Percentiles rank a stretch among this genome's conserved stretches.
Conservation (phyloP, 2,329 filamentous ascomycete genomes). For the Alternaria gaisen region DNA sequence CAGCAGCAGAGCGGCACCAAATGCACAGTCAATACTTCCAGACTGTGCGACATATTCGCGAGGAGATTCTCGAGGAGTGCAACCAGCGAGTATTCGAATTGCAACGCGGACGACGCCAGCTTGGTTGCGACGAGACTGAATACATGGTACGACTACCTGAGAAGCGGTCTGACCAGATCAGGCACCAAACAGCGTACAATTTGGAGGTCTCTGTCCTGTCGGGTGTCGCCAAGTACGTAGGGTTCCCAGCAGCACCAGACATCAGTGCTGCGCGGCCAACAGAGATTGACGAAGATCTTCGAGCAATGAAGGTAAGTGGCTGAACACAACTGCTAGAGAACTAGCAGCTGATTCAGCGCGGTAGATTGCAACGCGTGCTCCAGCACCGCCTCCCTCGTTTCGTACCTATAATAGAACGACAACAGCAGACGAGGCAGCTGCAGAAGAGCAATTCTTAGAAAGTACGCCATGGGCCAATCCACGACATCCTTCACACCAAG, state of each 20-base stretch:
- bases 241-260: slow-evolving; percentile 93
- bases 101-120: slow-evolving; percentile 83
- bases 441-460: slow-evolving; percentile 86
- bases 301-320: slow-evolving; percentile 82
- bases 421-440: slow-evolving; percentile 64
- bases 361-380: slow-evolving; percentile 47
- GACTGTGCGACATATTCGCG: slow-evolving; percentile 80
- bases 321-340: slow-evolving; percentile 20
- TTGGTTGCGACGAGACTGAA: slow-evolving; percentile 79
- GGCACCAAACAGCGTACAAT: slow-evolving; percentile 90
- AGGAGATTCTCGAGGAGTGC: slow-evolving; percentile 79
- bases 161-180: slow-evolving; percentile 77
- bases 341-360: slow-evolving; percentile 34
- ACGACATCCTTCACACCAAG: slow-evolving; percentile 61
- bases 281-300: slow-evolving; percentile 86
- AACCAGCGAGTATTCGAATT: slow-evolving; percentile 93
- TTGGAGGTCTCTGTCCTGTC: slow-evolving; percentile 91
- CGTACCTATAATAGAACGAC: slow-evolving; percentile 48
- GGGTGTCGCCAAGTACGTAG: slow-evolving; percentile 91
- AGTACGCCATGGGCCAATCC: slow-evolving; percentile 94
- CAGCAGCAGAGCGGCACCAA: slow-evolving; percentile 83
- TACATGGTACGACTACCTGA: slow-evolving; percentile 84
- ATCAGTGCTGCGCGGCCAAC: slow-evolving; percentile 75
- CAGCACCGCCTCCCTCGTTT: slow-evolving; percentile 42
- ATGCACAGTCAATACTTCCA: slow-evolving; percentile 93